Base-by-base conservation (phyloP, 805 yeast species). In the Zygosaccharomyces bailii region DNA sequence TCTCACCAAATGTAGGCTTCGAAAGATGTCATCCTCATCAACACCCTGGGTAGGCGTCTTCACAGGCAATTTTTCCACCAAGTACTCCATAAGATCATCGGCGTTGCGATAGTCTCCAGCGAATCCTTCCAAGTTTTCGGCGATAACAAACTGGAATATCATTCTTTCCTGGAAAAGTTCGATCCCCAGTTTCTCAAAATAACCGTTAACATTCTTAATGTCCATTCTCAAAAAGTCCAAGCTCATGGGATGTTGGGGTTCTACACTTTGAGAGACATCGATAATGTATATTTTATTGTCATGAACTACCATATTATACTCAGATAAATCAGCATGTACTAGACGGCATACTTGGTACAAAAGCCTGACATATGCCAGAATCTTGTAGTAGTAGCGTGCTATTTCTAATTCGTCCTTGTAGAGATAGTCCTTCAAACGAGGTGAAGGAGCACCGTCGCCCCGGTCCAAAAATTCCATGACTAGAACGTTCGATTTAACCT, bases 171-270 rank as follows among this genome's bases (percentile, higher is more conserved):
- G 79, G 55, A 85, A 84, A 11, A 87, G 84, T 41, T 78, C 75
- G 33, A 90, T 86, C 29, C 82, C 82, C 62, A 83, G 80, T 49
- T 81, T 74, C 46, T 74, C 73, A 57, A 93, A 93, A 63, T 83
- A 93, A 56, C 86, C 93, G 59, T 91, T 93, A 18, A 91, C 86
- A 60, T 93, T 93, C 64, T 91, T 93, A 60, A 93, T 90, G 67
- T 93, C 99, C 99, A 93, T 93, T 60, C 99, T 74, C 48, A 93
- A 68, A 62, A 93, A 93, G 63, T 93, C 98, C 52, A 93, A 72
- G 34, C 96, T 85, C 88, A 88, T 88, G 8, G 96, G 98, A 66
- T 93, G 99, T 56, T 89, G 96, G 7, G 96, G 97, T 64, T 93
- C 98, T 18, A 93, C 98, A 30, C 95, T 82, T 64, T 93, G 99